Evolutionary conservation across 2,329 filamentous ascomycete species (phyloP).

Genomic region (Hypoxylon sp.): DNA sequence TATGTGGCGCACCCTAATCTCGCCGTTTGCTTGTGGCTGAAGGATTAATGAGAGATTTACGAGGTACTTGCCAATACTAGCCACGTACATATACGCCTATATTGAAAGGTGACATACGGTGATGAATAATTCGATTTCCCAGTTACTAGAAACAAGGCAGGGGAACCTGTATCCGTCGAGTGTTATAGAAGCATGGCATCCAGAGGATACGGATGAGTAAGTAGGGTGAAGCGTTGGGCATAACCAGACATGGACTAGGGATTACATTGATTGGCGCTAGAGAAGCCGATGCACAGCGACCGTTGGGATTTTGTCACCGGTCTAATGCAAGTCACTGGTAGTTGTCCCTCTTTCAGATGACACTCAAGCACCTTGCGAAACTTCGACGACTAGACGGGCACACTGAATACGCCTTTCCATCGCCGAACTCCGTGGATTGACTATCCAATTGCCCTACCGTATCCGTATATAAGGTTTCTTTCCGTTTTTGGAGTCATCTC

Average conservation of each 20-base stretch:
- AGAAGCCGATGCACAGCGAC: conserved; percentile 3
- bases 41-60: conserved; percentile 1
- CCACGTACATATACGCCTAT: background rate
- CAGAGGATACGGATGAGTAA: background rate
- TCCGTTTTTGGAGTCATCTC: background rate
- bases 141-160: background rate
- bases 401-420: background rate
- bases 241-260: background rate
- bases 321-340: conserved; percentile 36
- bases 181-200: background rate
- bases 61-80: background rate
- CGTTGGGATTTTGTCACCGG: conserved; percentile 25
- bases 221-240: background rate
- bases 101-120: too few relatives aligned
- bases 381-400: background rate
- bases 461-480: background rate
- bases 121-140: background rate
- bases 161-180: background rate
- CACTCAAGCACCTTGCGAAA: conserved; percentile 17
- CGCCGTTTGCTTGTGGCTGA: background rate
- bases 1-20: conserved; percentile 1
- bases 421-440: conserved; percentile 2
- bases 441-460: background rate
- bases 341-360: conserved; percentile 21
- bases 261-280: conserved; percentile 4